Evolutionary conservation across 768 basidiomycete genomes (phyloP), one percentile per base, ranked within the genome.

Genomic region (Lentinula boryana): DNA sequence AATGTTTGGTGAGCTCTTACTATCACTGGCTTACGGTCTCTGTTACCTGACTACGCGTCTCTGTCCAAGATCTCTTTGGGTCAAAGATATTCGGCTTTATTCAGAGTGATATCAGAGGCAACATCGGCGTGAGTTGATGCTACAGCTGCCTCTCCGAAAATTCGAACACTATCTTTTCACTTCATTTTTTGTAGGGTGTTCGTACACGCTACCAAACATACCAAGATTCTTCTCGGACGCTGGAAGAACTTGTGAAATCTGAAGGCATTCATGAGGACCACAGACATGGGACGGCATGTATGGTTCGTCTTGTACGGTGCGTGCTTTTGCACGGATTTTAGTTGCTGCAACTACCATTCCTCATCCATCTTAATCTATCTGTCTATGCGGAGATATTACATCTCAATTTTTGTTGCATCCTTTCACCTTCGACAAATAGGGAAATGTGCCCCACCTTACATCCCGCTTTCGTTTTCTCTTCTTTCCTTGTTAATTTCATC

Each of bases 1-100:
- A 58, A 76, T 91, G 76, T 90, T 90, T 68, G 87, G 89, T 87
- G 63, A 61, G 82, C 61, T 62, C 44, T 59, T 63, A 54, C 56
- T 56, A 46, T 40, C 46, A 61, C 36, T 46, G 54, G 23, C 50
- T 52, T 65, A 59, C 57, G 57, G 49, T 50, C 57, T 33, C 21
- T 31, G 2, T 43, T 41, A 10, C 55, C 9, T 49, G 18, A 27
- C 4, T 3, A 27, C 27, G 27, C 27, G 27, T 3, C 27, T 27
- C 27, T 27, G 3, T 27, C 27, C 27, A 27, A 88, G 89, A 89
- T 72, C 76, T 90, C 21, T 73, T 90, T 36, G 88, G 88, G 23
- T 80, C 81, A 62, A 82, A 81, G 1, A 79, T 90, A 43, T 91
- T 91, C 72, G 82, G 80, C 48, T 91, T 91, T 67, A 83, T 91